These are phyloP conservation scores for Penicillium canariense DNA, from an alignment of 495 filamentous ascomycete species.

Conservation along the genomic window DNA sequence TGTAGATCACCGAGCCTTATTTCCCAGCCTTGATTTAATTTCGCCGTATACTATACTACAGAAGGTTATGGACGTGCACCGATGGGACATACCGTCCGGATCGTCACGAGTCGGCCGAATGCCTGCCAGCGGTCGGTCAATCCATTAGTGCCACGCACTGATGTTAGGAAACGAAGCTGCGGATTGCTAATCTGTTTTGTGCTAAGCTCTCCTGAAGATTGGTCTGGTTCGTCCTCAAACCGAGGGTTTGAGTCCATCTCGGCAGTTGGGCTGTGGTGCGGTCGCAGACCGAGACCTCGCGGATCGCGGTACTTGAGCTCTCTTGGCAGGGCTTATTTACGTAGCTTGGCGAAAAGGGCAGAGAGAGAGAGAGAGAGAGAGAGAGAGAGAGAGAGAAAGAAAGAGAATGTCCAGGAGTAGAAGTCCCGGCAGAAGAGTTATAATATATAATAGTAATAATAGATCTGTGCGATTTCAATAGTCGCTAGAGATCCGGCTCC, in stretches of 20 bases:
- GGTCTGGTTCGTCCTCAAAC: background rate
- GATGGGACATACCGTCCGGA: background rate
- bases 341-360: no score
- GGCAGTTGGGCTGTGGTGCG: background rate
- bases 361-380: no score
- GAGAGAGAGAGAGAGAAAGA: no score
- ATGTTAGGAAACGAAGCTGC: background rate
- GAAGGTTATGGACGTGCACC: background rate
- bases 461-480: background rate
- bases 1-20: slow-evolving; percentile 2
- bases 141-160: background rate
- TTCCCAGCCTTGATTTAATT: background rate
- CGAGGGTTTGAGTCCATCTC: background rate
- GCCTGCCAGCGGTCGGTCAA: background rate
- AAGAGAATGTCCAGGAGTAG: no score
- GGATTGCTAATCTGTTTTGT: background rate
- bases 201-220: background rate
- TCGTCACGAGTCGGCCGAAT: background rate
- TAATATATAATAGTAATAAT: no score
- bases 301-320: background rate
- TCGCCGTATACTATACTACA: no score
- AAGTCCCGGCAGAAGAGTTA: no score
- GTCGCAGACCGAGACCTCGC: background rate
- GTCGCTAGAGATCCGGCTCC: background rate
- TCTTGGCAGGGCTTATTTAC: background rate